A percentile compares a stretch with the other conserved stretches of the same genome.
phyloP scores from a whole-genome alignment of 2,329 filamentous ascomycete species.

The Ophiostoma piceae region DNA sequence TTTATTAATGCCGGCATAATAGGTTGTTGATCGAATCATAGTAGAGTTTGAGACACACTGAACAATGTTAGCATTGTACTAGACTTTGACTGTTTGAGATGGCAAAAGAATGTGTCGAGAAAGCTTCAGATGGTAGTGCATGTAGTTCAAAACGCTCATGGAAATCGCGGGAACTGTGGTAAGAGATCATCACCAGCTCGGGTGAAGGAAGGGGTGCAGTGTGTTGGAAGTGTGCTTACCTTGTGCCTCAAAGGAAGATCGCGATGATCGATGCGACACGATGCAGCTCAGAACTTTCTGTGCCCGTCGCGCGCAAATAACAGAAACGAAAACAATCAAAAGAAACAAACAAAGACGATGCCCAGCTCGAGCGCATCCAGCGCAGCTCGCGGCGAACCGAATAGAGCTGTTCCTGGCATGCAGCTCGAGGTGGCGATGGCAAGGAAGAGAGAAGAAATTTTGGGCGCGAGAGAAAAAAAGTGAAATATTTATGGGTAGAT shows the following conservation, averaged over 20 bases:
- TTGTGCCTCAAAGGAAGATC: background rate
- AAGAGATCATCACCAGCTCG: conserved; percentile 49
- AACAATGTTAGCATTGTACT: conserved; percentile 18
- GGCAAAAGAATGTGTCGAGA: background rate
- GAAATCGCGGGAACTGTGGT: conserved; percentile 58
- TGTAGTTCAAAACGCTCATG: conserved; percentile 59
- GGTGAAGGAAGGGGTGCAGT: background rate
- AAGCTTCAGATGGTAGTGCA: conserved; percentile 71
- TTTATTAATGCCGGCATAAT: background rate
- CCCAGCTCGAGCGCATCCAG: background rate
- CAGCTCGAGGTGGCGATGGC: background rate
- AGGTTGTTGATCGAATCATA: background rate
- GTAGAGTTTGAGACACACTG: background rate
- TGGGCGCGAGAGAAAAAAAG: conserved; percentile 16
- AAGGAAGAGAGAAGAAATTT: conserved; percentile 18
- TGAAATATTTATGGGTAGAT: conserved; percentile 17
- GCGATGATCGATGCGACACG: background rate
- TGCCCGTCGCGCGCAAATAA: background rate
- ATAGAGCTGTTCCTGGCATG: background rate
- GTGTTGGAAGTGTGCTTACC: conserved; percentile 15
- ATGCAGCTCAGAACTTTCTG: conserved; percentile 11
- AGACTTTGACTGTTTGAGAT: background rate
- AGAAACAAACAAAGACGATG: background rate
- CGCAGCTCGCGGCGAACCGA: background rate
- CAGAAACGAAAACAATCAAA: background rate